Conservation (phyloP, 202 grass and related monocot genomes). For the Brachypodium distachyon region DNA sequence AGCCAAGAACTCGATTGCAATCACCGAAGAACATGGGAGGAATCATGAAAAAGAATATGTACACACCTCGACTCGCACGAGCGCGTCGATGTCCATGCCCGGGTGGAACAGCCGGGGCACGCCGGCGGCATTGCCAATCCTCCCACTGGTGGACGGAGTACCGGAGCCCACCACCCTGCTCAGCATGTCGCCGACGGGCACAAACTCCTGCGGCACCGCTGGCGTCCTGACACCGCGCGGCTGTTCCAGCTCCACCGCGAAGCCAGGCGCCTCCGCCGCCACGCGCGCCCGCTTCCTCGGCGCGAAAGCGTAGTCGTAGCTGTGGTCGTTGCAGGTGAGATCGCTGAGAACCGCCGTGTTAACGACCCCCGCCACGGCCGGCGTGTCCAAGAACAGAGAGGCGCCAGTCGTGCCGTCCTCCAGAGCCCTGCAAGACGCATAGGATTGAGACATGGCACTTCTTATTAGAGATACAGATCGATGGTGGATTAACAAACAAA, state of each 20-base stretch:
- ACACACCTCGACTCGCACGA: conserved; percentile 38
- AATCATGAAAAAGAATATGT: too few relatives aligned
- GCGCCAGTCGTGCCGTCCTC: neutral
- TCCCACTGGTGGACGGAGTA: conserved; percentile 32
- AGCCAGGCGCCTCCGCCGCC: neutral
- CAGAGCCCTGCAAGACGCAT: neutral
- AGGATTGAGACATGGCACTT: neutral
- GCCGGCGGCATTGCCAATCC: neutral
- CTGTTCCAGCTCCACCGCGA: neutral
- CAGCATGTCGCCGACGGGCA: neutral
- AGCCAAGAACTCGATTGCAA: neutral
- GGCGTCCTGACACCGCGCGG: neutral
- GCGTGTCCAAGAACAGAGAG: neutral
- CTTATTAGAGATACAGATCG: neutral
- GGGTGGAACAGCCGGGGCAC: neutral
- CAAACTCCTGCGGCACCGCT: neutral
- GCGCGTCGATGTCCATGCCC: conserved; percentile 38
- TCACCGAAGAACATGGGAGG: neutral
- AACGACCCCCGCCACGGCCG: neutral
- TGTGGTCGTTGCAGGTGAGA: conserved; percentile 15
- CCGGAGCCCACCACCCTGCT: conserved; percentile 1
- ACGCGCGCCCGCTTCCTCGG: neutral
- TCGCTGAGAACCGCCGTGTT: conserved; percentile 19
- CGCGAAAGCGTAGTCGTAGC: neutral
- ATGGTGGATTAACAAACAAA: neutral